A percentile compares a stretch with the other conserved stretches of the same genome.
phyloP scores from a whole-genome alignment of 148 eudicot species.

The Silene conica region DNA sequence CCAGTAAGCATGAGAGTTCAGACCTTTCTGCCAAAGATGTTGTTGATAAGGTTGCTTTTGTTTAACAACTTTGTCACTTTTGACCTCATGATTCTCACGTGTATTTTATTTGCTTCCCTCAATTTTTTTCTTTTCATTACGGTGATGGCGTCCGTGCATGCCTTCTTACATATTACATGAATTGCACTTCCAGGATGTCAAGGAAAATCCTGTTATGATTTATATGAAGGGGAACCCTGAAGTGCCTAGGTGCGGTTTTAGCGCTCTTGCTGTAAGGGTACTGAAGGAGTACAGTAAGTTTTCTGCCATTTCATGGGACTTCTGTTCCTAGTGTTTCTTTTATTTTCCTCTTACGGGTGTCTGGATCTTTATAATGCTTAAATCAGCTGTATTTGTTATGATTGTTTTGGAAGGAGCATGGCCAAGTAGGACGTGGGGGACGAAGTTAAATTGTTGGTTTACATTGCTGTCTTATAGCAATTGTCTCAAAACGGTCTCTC shows the following conservation, averaged over 20 bases:
- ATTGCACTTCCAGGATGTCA: conserved; percentile 58
- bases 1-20: conserved; percentile 59
- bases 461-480: too few relatives aligned
- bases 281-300: conserved; percentile 73
- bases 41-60: conserved; percentile 70
- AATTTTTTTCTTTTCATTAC: background rate
- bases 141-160: conserved; percentile 1
- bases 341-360: background rate
- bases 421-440: too few relatives aligned
- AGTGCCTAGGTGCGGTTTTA: conserved; percentile 89
- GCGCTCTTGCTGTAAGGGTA: conserved; percentile 89
- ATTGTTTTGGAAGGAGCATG: background rate
- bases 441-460: too few relatives aligned
- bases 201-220: conserved; percentile 85
- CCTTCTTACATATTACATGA: background rate
- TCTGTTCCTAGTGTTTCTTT: background rate
- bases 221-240: conserved; percentile 96
- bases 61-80: background rate
- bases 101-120: background rate
- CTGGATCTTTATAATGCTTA: background rate
- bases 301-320: background rate
- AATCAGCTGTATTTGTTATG: background rate
- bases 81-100: background rate
- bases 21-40: conserved; percentile 51
- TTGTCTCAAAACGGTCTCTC: too few relatives aligned